phyloP scores from a whole-genome alignment of 805 yeast species.

The Maudiozyma serrabonitensis region DNA sequence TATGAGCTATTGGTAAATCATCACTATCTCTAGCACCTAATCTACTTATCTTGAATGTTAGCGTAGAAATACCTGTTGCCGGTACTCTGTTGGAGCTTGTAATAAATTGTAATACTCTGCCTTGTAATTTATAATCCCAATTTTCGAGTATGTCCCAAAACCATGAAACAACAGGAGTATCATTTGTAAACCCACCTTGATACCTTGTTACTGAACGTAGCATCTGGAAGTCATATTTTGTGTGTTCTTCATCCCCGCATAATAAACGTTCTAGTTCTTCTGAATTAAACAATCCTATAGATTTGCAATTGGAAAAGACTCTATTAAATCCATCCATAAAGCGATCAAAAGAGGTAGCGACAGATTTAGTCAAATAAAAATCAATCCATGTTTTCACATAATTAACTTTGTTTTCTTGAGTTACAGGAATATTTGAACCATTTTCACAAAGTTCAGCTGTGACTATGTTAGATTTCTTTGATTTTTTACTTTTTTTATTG shows the following conservation, averaged over 20 bases:
- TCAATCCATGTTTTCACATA: conserved; percentile 57
- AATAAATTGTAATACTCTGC: conserved; percentile 59
- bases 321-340: conserved; percentile 63
- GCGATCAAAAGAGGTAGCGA: conserved; percentile 42
- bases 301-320: conserved; percentile 68
- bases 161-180: conserved; percentile 51
- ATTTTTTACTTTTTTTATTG: background rate
- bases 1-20: conserved; percentile 77
- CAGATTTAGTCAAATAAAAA: conserved; percentile 49
- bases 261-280: conserved; percentile 71
- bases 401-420: conserved; percentile 42
- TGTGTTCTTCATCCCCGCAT: conserved; percentile 60
- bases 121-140: conserved; percentile 44
- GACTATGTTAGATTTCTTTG: conserved; percentile 11
- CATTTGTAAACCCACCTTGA: conserved; percentile 44
- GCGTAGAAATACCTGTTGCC: conserved; percentile 77
- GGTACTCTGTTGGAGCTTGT: conserved; percentile 92
- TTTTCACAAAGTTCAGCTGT: conserved; percentile 44
- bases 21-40: conserved; percentile 33
- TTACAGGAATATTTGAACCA: conserved; percentile 51
- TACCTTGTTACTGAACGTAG: conserved; percentile 68
- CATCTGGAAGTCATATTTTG: conserved; percentile 47
- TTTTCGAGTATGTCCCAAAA: conserved; percentile 60
- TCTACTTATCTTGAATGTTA: conserved; percentile 62
- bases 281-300: conserved; percentile 68